Base-by-base conservation (phyloP, 495 filamentous ascomycete species). In the Penicillium samsonianum region DNA sequence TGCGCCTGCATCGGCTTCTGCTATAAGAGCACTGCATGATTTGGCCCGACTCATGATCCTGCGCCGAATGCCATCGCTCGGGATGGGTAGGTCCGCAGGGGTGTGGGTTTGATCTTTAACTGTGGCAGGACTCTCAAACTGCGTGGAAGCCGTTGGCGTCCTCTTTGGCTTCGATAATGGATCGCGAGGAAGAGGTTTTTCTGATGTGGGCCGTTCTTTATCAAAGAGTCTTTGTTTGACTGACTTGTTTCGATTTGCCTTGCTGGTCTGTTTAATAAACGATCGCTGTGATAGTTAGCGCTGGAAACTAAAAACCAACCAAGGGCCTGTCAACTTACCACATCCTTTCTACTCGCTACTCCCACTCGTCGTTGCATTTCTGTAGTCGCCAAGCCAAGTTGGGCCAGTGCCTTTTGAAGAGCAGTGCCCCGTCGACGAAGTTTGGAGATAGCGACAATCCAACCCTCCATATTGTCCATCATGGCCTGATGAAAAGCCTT, bases 381-480 rank as follows among this genome's bases (percentile, higher is more conserved):
- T 7, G 80, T 78, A 12, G 91, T 82, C 41, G 91, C 87, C 30
- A 75, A 75, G 19, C 78, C 80, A 20, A 96, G 78, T 69, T 84
- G 82, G n/a, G 77, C 69, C 19, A 92, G 76, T 10, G 85, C 73
- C 20, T 79, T 78, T 20, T 81, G 83, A 10, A 95, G 77, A 33
- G 73, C 71, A 33, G 78, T 75, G 3, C 85, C 85, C 65, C 84
- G 90, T 31, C 76, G 78, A 65, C 90, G 84, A 45, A 93, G 75
- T 51, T 84, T 85, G 28, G 85, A 77, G 53, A 93, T 85, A 1
- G 87, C 87, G 41, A 82, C 80, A 61, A 86, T 84, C 91, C 91
- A 96, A n/a, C 89, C 88, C 53, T 94, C 87, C 28, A 88, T 84
- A 63, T 96, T 96, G 26, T 89, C 85, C 58, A 86, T 85, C 90